Evolutionary conservation across 805 yeast genomes (phyloP).

Genomic region (Wickerhamiella vanderwaltii): DNA sequence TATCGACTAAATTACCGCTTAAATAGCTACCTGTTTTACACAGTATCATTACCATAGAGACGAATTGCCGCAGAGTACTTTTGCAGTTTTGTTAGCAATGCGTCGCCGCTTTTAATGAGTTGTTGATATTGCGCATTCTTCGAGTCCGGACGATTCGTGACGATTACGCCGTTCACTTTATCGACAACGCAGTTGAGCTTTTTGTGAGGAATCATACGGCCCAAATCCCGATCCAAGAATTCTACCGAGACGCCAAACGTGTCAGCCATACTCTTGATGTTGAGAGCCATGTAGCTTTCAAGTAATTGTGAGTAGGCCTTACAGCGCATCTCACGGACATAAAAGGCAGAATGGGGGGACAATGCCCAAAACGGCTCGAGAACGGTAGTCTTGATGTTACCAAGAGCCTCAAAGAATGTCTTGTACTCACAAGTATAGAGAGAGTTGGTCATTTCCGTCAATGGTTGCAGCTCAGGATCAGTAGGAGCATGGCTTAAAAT

Average conservation of each 20-base stretch:
- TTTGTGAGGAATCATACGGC: conserved; percentile 85
- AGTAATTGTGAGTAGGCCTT: conserved; percentile 88
- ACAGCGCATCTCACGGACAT: conserved; percentile 84
- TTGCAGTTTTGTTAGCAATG: conserved; percentile 82
- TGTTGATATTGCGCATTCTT: conserved; percentile 87
- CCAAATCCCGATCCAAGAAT: conserved; percentile 72
- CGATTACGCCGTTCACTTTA: conserved; percentile 82
- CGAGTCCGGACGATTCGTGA: conserved; percentile 92
- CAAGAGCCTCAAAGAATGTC: conserved; percentile 60
- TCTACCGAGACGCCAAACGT: conserved; percentile 83
- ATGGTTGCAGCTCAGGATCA: conserved; percentile 61
- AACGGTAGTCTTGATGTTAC: conserved; percentile 64
- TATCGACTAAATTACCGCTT: too few relatives aligned
- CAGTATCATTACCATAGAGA: conserved; percentile 89
- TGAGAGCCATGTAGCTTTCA: conserved; percentile 85
- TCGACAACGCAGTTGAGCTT: conserved; percentile 93
- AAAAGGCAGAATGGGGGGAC: conserved; percentile 67
- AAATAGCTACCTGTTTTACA: too few relatives aligned
- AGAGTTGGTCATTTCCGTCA: conserved; percentile 71
- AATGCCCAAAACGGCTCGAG: conserved; percentile 56
- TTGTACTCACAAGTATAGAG: conserved; percentile 81
- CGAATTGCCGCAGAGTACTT: conserved; percentile 96
- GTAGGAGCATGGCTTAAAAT: conserved; percentile 60
- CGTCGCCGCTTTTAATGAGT: conserved; percentile 85
- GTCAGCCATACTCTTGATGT: conserved; percentile 84